These are phyloP conservation scores for Daedaleopsis nitida DNA, from an alignment of 768 basidiomycete species.

Conservation along the genomic window DNA sequence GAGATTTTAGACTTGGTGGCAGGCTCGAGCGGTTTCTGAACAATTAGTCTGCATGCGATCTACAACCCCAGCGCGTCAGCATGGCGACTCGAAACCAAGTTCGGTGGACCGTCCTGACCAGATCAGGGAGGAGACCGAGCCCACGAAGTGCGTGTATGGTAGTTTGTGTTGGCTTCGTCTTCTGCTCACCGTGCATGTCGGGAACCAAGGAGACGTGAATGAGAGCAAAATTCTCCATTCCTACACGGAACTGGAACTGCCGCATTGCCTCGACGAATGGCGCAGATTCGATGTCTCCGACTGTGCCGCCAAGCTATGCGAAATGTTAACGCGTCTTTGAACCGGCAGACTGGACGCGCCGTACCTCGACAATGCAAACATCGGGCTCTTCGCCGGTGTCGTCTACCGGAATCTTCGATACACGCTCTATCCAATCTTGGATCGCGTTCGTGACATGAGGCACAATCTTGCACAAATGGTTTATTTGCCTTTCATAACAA, in stretches of 20 bases:
- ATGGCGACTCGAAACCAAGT: background rate
- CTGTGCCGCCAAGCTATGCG: slow-evolving; percentile 91
- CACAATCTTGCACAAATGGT: slow-evolving; percentile 61
- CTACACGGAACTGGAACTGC: slow-evolving; percentile 99
- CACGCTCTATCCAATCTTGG: slow-evolving; percentile 97
- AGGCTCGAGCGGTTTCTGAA: slow-evolving; percentile 76
- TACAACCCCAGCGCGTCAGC: slow-evolving; percentile 31
- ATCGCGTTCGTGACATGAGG: slow-evolving; percentile 97
- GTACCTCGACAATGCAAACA: slow-evolving; percentile 95
- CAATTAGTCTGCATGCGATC: slow-evolving; percentile 92
- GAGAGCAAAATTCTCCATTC: slow-evolving; percentile 93
- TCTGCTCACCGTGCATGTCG: slow-evolving; percentile 98
- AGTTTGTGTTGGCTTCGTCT: slow-evolving; percentile 98
- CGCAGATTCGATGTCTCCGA: slow-evolving; percentile 98
- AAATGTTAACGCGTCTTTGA: background rate
- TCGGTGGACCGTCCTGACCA: slow-evolving; percentile 52
- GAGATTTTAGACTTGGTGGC: slow-evolving; percentile 95
- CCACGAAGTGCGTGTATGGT: slow-evolving; percentile 93
- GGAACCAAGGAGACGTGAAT: slow-evolving; percentile 98
- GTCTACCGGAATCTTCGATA: slow-evolving; percentile 92
- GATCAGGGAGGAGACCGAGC: slow-evolving; percentile 88
- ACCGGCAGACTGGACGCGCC: background rate
- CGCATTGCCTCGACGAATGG: slow-evolving; percentile 99
- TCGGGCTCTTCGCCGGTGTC: slow-evolving; percentile 92
- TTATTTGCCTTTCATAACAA: slow-evolving; percentile 1